Percentiles rank a stretch among this genome's conserved stretches.
Evolutionary conservation across 306 rosid species (phyloP).

Genomic region (Glycine soja): DNA sequence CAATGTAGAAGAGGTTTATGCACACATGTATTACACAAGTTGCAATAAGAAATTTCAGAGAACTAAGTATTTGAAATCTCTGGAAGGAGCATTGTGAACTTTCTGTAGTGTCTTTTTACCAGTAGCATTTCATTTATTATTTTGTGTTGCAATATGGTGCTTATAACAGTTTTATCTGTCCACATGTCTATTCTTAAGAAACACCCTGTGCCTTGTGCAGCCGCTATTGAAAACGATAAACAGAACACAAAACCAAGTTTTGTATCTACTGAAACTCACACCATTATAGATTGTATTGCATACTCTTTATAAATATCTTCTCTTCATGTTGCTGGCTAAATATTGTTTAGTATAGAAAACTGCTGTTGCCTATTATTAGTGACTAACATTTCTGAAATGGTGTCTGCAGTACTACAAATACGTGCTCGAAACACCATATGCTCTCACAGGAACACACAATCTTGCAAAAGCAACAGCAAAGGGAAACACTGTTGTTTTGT

Average conservation of each 20-base stretch:
- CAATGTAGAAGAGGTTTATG: constrained; percentile 10
- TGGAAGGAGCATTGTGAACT: background rate
- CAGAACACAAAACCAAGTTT: background rate
- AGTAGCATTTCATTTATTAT: constrained; percentile 3
- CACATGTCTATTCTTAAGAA: background rate
- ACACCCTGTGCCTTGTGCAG: too few species aligned
- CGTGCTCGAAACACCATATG: constrained; percentile 87
- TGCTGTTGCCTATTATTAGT: background rate
- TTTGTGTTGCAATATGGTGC: background rate
- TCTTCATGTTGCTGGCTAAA: background rate
- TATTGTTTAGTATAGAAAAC: background rate
- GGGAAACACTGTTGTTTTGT: constrained; percentile 89
- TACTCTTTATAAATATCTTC: background rate
- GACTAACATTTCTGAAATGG: constrained; percentile 30
- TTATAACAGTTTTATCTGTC: background rate
- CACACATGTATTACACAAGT: background rate
- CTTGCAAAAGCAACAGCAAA: constrained; percentile 98
- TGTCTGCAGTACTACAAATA: constrained; percentile 84
- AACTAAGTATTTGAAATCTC: constrained; percentile 24
- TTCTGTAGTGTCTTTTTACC: background rate
- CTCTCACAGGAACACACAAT: constrained; percentile 92
- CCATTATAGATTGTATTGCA: background rate
- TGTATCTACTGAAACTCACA: background rate
- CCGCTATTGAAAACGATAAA: background rate
- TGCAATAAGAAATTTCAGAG: constrained; percentile 27